Evolutionary conservation across 768 basidiomycete species (phyloP), one percentile per base, ranked within the genome.

Genomic region (Suillus subluteus): DNA sequence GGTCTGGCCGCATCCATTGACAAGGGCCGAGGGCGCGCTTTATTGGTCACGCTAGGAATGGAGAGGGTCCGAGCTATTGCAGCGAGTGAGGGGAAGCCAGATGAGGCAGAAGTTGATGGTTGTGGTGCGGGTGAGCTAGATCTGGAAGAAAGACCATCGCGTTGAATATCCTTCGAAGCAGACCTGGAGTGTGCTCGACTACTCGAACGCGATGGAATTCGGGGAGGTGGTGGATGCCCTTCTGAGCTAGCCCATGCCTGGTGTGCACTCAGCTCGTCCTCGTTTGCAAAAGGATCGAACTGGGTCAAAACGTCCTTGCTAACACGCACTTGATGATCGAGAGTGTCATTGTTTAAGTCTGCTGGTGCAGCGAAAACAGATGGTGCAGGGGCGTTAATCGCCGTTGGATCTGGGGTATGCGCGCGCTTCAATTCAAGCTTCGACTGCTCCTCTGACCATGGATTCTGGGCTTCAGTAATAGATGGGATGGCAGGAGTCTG

Each of bases 51-150:
- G 12, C 81, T 75, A 8, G 83, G 87, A 41, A 89, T 82, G 11
- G 89, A 79, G 71, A 92, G 86, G 12, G 86, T 84, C 52, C 88
- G 87, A 2, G 91, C 89, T 35, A 92, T 74, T 3, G 91, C 83
- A 15, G 89, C 85, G 32, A 92, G 80, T 2, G 90, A 88, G 0
- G 90, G 83, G 66, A 90, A 91, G 58, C 75, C 81, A 63, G 78
- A 78, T 35, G 75, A 77, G 56, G 58, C 69, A 44, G 67, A 50
- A 37, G 59, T 26, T 3, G 38, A 44, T 18, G 64, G 43, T 37
- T 65, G 74, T 21, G 76, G 72, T 7, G 70, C 67, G 32, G 75
- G 75, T 59, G 79, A 73, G 32, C 73, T 63, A 30, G 78, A 66
- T 38, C 71, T 55, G 13, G 70, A 67, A 18, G 52, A 30, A 16